Evolutionary conservation across 768 basidiomycete species (phyloP).

Genomic region (Myochromella boudieri): DNA sequence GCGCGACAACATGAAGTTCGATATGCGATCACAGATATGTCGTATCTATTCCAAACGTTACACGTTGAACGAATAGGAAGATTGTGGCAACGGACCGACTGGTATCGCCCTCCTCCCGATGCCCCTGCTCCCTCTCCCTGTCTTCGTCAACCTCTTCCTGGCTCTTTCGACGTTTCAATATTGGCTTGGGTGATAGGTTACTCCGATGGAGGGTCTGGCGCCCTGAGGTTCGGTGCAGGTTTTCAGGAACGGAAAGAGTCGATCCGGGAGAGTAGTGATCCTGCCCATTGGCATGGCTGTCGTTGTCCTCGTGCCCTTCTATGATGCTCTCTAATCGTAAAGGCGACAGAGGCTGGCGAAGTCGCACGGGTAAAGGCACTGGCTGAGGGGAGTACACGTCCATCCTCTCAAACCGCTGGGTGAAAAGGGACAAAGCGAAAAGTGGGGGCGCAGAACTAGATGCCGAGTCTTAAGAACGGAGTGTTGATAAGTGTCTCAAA

Average conservation of each 20-base stretch:
- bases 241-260: neutral
- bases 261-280: neutral
- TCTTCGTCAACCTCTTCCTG: neutral
- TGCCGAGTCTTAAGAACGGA: neutral
- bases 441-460: neutral
- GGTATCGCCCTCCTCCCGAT: neutral
- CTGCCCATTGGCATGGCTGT: neutral
- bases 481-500: neutral
- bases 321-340: neutral
- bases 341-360: constrained; percentile 2
- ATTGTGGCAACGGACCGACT: neutral
- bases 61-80: neutral
- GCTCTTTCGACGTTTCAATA: constrained; percentile 7
- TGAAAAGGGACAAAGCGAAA: neutral
- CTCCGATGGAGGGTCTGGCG: constrained; percentile 8
- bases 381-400: no score
- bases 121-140: neutral
- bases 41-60: constrained; percentile 7
- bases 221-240: neutral
- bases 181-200: constrained; percentile 3
- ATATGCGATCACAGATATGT: constrained; percentile 17
- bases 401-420: no score
- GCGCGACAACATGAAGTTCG: constrained; percentile 13
- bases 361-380: neutral
- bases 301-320: neutral